phyloP scores from a whole-genome alignment of 208 protist species.

The Leishmania turanica region DNA sequence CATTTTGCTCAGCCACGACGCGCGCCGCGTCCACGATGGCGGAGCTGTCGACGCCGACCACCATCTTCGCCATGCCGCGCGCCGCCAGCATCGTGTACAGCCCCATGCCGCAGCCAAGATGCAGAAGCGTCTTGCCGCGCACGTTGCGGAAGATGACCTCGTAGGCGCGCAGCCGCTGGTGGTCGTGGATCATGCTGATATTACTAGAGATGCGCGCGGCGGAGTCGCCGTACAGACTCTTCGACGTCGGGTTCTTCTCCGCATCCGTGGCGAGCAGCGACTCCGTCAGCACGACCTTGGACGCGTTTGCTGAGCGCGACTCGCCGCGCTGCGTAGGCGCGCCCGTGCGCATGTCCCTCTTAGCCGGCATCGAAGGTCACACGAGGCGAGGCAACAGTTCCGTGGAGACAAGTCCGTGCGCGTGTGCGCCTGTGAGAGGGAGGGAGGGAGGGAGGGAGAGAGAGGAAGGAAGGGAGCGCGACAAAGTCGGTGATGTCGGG shows the following conservation, averaged over 20 bases:
- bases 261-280: constrained; percentile 82
- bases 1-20: constrained; percentile 84
- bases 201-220: constrained; percentile 85
- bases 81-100: constrained; percentile 89
- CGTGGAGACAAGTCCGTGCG: neutral
- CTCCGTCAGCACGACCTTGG: constrained; percentile 58
- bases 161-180: constrained; percentile 77
- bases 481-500: neutral
- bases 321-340: constrained; percentile 10
- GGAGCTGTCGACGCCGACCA: constrained; percentile 85
- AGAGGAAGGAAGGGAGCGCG: neutral
- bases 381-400: neutral
- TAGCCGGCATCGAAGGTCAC: constrained; percentile 17
- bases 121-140: constrained; percentile 87
- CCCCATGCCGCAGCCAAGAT: constrained; percentile 88
- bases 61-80: constrained; percentile 60
- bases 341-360: constrained; percentile 5
- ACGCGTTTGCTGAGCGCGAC: constrained; percentile 21
- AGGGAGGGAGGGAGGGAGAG: neutral
- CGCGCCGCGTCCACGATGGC: constrained; percentile 79
- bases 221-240: constrained; percentile 83
- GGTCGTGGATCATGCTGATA: constrained; percentile 67
- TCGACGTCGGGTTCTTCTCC: constrained; percentile 86
- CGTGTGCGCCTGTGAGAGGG: neutral
- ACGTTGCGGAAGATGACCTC: constrained; percentile 73